Evolutionary conservation across 768 basidiomycete genomes (phyloP).

Genomic region (Paxillus involutus): DNA sequence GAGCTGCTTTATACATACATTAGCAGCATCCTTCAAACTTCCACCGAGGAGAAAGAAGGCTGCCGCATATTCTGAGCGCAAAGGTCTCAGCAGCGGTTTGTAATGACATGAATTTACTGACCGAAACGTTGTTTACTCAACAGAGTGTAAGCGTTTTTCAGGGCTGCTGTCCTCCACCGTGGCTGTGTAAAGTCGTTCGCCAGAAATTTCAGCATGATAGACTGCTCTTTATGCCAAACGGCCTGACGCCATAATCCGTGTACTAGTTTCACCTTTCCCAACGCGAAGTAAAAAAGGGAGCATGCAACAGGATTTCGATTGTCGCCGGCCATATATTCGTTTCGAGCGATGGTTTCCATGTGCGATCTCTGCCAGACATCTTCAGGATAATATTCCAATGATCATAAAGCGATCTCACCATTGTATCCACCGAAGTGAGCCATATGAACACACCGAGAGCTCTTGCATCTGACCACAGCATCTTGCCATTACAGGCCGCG

Average conservation of each 20-base stretch:
- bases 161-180: constrained; percentile 89
- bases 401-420: constrained; percentile 52
- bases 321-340: constrained; percentile 88
- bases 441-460: constrained; percentile 87
- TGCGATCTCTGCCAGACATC: constrained; percentile 61
- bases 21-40: constrained; percentile 86
- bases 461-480: constrained; percentile 88
- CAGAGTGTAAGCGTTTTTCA: constrained; percentile 95
- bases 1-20: constrained; percentile 85
- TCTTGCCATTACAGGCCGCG: constrained; percentile 76
- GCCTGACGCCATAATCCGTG: constrained; percentile 97
- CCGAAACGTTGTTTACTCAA: constrained; percentile 91
- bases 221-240: constrained; percentile 88
- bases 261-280: constrained; percentile 89
- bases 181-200: constrained; percentile 83
- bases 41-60: constrained; percentile 95
- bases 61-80: constrained; percentile 86
- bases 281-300: constrained; percentile 91
- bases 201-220: constrained; percentile 87
- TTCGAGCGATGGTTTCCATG: constrained; percentile 86
- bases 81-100: constrained; percentile 2
- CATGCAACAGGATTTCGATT: constrained; percentile 86
- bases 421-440: constrained; percentile 73
- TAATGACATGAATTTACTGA: constrained; percentile 36
- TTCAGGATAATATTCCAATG: neutral